phyloP scores from a whole-genome alignment of 78 protist genomes.

The Speleostelium caveatum region DNA sequence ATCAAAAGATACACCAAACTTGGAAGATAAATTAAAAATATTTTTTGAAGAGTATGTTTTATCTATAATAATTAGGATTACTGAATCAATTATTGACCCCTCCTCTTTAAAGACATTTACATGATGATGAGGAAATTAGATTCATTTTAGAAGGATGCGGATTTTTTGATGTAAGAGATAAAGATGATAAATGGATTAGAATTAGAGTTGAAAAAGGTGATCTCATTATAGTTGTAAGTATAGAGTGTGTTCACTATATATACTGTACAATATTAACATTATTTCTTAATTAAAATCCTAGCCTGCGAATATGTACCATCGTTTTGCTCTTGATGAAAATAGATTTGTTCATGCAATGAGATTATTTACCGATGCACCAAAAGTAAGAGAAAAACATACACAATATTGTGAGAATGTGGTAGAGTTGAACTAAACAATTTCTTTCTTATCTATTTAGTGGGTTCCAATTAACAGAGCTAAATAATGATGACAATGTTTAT shows the following conservation, averaged over 20 bases:
- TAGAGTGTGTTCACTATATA: not conserved
- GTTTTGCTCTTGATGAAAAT: conserved; percentile 86
- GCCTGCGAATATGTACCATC: conserved; percentile 94
- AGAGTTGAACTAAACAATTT: not conserved
- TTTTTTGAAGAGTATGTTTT: conserved; percentile 87
- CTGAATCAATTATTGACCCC: not conserved
- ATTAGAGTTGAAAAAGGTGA: conserved; percentile 84
- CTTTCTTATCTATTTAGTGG: not conserved
- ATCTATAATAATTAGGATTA: not conserved
- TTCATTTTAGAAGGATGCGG: conserved; percentile 91
- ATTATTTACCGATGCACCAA: conserved; percentile 79
- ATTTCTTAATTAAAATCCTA: not conserved
- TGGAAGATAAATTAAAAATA: conserved; percentile 81
- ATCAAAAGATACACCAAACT: conserved; percentile 70
- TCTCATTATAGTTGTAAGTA: conserved; percentile 83
- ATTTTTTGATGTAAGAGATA: conserved; percentile 92
- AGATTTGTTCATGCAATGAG: conserved; percentile 76
- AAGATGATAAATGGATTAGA: conserved; percentile 89
- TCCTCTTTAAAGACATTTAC: conserved; percentile 83
- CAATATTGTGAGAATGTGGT: not conserved
- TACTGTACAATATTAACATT: not conserved
- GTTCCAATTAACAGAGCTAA: conserved; percentile 7
- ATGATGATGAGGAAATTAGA: conserved; percentile 95
- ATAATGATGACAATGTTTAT: too few species aligned
- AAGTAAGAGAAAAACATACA: not conserved